Conservation (phyloP, 768 basidiomycete genomes). For the Lactifluus echinatus region DNA sequence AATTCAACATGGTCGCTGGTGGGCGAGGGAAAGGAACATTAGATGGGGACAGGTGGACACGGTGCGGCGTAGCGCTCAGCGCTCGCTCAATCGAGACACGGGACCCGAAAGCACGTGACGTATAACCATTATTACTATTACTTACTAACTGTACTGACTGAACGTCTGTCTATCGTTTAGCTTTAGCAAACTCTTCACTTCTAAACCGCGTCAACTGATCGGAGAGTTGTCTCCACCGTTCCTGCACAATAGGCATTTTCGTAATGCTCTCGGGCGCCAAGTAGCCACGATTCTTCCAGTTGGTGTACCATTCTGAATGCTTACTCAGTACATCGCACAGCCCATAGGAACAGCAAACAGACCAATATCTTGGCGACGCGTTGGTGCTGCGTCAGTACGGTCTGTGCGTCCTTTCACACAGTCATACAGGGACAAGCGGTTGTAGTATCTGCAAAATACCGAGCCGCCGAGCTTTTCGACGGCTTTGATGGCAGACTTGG, state of each 20-base stretch:
- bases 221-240: constrained; percentile 61
- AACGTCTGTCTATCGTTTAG: constrained; percentile 25
- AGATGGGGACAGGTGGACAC: not conserved
- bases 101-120: not conserved
- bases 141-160: too few species aligned
- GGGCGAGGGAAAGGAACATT: constrained; percentile 4
- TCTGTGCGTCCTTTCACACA: constrained; percentile 66
- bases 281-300: constrained; percentile 66
- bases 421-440: constrained; percentile 73
- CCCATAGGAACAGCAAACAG: constrained; percentile 27
- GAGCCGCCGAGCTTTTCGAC: constrained; percentile 77
- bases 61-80: not conserved
- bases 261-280: constrained; percentile 52
- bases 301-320: constrained; percentile 68
- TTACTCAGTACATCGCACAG: not conserved
- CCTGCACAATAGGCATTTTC: constrained; percentile 54
- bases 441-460: constrained; percentile 88
- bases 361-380: constrained; percentile 82
- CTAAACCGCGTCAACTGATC: constrained; percentile 51
- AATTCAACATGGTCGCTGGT: constrained; percentile 32
- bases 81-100: too few species aligned
- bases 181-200: constrained; percentile 31
- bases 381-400: constrained; percentile 67
- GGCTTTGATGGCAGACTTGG: constrained; percentile 75
- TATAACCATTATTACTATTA: too few species aligned